Conservation (phyloP, 2,329 filamentous ascomycete species). For the Hypoxylon sp. region DNA sequence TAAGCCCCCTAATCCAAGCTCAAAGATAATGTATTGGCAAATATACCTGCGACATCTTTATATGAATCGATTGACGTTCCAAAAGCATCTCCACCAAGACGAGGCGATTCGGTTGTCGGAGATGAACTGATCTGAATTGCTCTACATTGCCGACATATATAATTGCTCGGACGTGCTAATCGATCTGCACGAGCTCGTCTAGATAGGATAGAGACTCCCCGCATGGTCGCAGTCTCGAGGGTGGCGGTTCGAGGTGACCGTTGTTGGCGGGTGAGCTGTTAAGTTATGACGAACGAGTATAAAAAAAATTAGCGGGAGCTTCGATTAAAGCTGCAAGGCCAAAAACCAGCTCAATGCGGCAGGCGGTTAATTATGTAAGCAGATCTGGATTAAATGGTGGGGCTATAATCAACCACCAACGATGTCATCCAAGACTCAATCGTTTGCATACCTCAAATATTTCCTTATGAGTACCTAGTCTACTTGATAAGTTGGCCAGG, state of each 20-base stretch:
- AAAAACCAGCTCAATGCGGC: too few relatives aligned
- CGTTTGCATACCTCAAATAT: too few relatives aligned
- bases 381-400: too few relatives aligned
- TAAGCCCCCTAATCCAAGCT: slow-evolving; percentile 3
- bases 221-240: slow-evolving; percentile 39
- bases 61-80: slow-evolving; percentile 55
- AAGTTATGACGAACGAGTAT: slow-evolving; percentile 26
- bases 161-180: slow-evolving; percentile 42
- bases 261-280: slow-evolving; percentile 2
- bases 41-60: slow-evolving; percentile 61
- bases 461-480: too few relatives aligned
- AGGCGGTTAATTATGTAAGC: too few relatives aligned
- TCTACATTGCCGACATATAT: slow-evolving; percentile 65
- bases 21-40: slow-evolving; percentile 12
- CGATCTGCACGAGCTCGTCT: slow-evolving; percentile 38
- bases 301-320: slow-evolving; percentile 19
- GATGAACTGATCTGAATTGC: slow-evolving; percentile 69
- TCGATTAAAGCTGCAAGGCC: too few relatives aligned
- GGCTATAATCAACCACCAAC: too few relatives aligned
- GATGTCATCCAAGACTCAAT: too few relatives aligned
- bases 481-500: too few relatives aligned
- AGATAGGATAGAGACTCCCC: slow-evolving; percentile 41
- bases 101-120: slow-evolving; percentile 64
- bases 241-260: slow-evolving; percentile 3
- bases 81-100: slow-evolving; percentile 63